These are phyloP conservation scores for Aspergillus novoparasiticus DNA, from an alignment of 2,329 filamentous ascomycete genomes.

Conservation along the genomic window DNA sequence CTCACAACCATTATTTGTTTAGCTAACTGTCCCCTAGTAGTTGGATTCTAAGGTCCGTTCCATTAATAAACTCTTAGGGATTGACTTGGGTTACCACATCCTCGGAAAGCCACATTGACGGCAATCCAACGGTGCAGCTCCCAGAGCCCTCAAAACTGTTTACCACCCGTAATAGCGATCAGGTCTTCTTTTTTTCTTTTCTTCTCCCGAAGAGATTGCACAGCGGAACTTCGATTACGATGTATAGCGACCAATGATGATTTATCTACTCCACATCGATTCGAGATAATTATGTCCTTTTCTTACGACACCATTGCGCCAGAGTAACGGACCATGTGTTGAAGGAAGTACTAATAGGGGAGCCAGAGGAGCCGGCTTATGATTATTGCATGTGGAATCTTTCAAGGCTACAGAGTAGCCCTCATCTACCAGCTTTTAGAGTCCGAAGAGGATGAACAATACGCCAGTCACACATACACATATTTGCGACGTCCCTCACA, in stretches of 20 bases:
- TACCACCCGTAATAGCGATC: background rate
- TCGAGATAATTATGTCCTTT: conserved; percentile 1
- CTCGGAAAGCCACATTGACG: background rate
- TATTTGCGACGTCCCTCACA: background rate
- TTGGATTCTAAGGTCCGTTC: background rate
- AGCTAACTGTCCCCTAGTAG: background rate
- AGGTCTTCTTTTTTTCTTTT: background rate
- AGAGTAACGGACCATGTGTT: conserved; percentile 6
- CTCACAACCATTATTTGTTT: background rate
- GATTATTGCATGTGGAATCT: background rate
- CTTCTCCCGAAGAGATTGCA: background rate
- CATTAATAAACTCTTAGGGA: background rate
- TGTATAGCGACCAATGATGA: background rate
- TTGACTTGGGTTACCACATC: background rate
- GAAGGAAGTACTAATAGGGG: conserved; percentile 2
- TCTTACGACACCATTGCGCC: conserved; percentile 3
- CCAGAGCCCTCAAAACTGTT: background rate
- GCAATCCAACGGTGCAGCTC: background rate
- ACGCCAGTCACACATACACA: background rate
- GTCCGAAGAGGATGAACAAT: background rate
- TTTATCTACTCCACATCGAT: background rate
- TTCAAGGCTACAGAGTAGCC: background rate
- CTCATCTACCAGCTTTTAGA: background rate
- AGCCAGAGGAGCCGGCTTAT: conserved; percentile 3
- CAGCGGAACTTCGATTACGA: background rate